phyloP scores from a whole-genome alignment of 169 alveolate genomes.

The Eimeria praecox region DNA sequence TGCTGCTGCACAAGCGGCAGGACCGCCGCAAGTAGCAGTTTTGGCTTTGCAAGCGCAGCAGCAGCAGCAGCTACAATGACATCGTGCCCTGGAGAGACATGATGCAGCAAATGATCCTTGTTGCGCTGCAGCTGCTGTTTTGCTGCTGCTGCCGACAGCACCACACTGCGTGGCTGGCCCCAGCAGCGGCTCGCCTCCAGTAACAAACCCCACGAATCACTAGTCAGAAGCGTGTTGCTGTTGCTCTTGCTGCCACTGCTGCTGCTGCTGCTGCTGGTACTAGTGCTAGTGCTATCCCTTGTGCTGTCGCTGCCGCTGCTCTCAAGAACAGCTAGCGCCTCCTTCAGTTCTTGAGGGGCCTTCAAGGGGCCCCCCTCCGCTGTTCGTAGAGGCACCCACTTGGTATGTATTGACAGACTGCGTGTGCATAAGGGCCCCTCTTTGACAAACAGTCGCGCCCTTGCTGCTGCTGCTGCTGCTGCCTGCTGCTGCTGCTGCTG shows the following conservation, averaged over 20 bases:
- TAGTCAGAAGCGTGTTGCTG: not conserved
- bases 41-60: conserved; percentile 25
- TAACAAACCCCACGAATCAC: not conserved
- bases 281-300: not conserved
- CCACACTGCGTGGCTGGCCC: conserved; percentile 47
- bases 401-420: conserved; percentile 28
- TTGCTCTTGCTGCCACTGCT: conserved; percentile 41
- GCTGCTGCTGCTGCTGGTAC: conserved; percentile 15
- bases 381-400: conserved; percentile 57
- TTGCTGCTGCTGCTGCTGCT: conserved; percentile 12
- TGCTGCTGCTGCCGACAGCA: conserved; percentile 39
- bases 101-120: conserved; percentile 23
- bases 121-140: conserved; percentile 73
- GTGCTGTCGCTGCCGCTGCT: conserved; percentile 29
- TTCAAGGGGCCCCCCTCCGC: conserved; percentile 30
- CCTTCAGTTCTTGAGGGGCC: conserved; percentile 44
- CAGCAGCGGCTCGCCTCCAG: conserved; percentile 74
- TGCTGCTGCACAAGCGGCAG: conserved; percentile 63
- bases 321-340: conserved; percentile 42
- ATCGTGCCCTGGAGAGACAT: conserved; percentile 8
- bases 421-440: conserved; percentile 1
- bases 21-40: conserved; percentile 51
- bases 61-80: conserved; percentile 68
- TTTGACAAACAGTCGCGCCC: conserved; percentile 36
- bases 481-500: conserved; percentile 63